These are phyloP conservation scores for Cicer cuneatum DNA, from an alignment of 306 rosid species.

Conservation along the genomic window DNA sequence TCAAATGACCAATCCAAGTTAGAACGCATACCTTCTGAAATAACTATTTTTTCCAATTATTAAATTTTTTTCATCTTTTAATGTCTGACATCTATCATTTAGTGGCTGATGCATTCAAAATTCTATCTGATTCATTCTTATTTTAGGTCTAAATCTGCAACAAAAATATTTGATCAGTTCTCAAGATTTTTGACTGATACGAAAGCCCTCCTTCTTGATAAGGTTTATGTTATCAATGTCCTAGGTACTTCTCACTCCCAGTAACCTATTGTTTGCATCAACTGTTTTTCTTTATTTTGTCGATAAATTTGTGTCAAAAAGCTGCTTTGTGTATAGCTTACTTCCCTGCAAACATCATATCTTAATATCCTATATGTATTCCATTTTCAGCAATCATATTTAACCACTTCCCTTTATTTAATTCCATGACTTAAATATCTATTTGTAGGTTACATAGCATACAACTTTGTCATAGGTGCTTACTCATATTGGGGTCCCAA, in stretches of 20 bases:
- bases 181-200: constrained; percentile 62
- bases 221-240: constrained; percentile 72
- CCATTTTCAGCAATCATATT: constrained; percentile 22
- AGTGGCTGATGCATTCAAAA: constrained; percentile 19
- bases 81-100: constrained; percentile 34
- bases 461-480: constrained; percentile 87
- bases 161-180: constrained; percentile 41
- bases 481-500: constrained; percentile 96
- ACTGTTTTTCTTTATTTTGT: constrained; percentile 32
- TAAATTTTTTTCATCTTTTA: neutral
- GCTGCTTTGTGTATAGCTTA: constrained; percentile 27
- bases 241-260: constrained; percentile 63
- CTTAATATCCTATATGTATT: neutral
- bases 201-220: constrained; percentile 68
- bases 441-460: constrained; percentile 67
- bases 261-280: constrained; percentile 30
- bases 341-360: constrained; percentile 16
- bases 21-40: constrained; percentile 43
- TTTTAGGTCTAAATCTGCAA: constrained; percentile 50
- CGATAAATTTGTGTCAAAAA: constrained; percentile 18
- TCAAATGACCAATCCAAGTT: constrained; percentile 54
- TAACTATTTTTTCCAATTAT: constrained; percentile 12
- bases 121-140: constrained; percentile 19
- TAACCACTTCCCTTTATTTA: constrained; percentile 20
- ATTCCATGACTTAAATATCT: constrained; percentile 35